Conservation (phyloP, 768 basidiomycete genomes). For the Tricholoma furcatifolium region DNA sequence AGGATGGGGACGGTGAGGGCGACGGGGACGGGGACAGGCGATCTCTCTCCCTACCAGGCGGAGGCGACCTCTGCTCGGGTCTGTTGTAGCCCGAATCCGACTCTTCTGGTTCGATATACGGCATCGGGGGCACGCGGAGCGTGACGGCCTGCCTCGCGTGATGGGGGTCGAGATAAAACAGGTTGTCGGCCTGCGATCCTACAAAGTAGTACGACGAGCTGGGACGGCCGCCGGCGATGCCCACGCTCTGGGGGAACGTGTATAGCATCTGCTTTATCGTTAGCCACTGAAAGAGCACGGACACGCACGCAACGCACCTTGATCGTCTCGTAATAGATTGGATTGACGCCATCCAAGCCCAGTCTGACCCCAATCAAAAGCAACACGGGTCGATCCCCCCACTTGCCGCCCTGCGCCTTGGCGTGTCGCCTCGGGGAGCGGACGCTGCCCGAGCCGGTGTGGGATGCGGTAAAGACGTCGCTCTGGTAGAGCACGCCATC, state of each 20-base stretch:
- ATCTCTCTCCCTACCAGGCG: constrained; percentile 15
- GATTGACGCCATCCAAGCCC: constrained; percentile 92
- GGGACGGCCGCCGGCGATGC: constrained; percentile 94
- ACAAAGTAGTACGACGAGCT: constrained; percentile 99
- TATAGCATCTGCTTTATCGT: constrained; percentile 64
- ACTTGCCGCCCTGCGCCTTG: constrained; percentile 31
- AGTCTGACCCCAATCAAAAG: constrained; percentile 84
- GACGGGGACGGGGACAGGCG: too few relatives aligned
- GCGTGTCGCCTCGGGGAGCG: constrained; percentile 28
- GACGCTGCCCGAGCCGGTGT: constrained; percentile 26
- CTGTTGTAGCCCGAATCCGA: constrained; percentile 19
- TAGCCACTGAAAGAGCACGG: neutral
- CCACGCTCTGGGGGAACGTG: constrained; percentile 92
- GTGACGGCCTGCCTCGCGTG: constrained; percentile 77
- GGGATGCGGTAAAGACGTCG: constrained; percentile 83
- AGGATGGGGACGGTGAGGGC: constrained; percentile 49
- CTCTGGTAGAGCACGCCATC: constrained; percentile 83
- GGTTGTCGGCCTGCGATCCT: constrained; percentile 82
- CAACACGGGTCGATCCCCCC: constrained; percentile 86
- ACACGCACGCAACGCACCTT: constrained; percentile 31
- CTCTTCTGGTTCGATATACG: constrained; percentile 13
- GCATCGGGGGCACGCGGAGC: constrained; percentile 45
- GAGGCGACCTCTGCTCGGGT: constrained; percentile 15
- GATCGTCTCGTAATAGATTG: constrained; percentile 85
- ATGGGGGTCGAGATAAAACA: constrained; percentile 83